These are phyloP conservation scores for Rhizoctonia solani DNA, from an alignment of 1,284 basidiomycete genomes.

Conservation along the genomic window DNA sequence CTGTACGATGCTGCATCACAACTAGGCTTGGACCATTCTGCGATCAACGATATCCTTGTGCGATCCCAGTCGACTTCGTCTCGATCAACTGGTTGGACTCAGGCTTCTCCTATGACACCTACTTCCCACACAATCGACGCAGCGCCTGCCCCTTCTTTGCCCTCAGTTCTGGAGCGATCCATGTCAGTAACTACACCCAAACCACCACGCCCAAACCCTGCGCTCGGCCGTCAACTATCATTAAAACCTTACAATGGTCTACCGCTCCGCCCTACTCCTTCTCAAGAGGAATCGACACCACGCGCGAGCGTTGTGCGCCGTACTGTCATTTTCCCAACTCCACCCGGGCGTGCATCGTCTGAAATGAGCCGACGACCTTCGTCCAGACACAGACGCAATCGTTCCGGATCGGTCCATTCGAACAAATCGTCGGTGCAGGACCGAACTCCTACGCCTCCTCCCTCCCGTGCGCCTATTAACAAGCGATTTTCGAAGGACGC, in stretches of 20 bases:
- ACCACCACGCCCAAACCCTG: conserved; percentile 13
- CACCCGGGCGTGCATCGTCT: conserved; percentile 40
- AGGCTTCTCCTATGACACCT: background rate
- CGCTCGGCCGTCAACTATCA: conserved; percentile 29
- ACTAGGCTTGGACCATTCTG: conserved; percentile 71
- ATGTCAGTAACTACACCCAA: conserved; percentile 27
- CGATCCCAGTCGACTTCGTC: conserved; percentile 70
- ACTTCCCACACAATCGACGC: conserved; percentile 13
- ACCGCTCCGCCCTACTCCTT: background rate
- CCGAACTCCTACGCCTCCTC: conserved; percentile 78
- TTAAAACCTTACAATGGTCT: conserved; percentile 13
- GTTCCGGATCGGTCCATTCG: conserved; percentile 47
- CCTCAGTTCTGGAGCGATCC: conserved; percentile 5
- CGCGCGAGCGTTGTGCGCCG: conserved; percentile 62
- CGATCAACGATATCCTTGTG: conserved; percentile 66
- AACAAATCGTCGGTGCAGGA: conserved; percentile 74
- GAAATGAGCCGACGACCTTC: conserved; percentile 33
- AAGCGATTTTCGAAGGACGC: conserved; percentile 66
- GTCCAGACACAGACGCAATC: conserved; percentile 35
- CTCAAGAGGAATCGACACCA: background rate
- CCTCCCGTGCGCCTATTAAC: conserved; percentile 57
- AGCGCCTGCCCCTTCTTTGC: conserved; percentile 1
- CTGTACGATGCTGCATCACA: conserved; percentile 73
- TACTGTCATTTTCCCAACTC: conserved; percentile 76
- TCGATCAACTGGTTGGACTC: conserved; percentile 39